Base-by-base conservation (phyloP, 345 rosid genomes). In the Murraya koenigii region DNA sequence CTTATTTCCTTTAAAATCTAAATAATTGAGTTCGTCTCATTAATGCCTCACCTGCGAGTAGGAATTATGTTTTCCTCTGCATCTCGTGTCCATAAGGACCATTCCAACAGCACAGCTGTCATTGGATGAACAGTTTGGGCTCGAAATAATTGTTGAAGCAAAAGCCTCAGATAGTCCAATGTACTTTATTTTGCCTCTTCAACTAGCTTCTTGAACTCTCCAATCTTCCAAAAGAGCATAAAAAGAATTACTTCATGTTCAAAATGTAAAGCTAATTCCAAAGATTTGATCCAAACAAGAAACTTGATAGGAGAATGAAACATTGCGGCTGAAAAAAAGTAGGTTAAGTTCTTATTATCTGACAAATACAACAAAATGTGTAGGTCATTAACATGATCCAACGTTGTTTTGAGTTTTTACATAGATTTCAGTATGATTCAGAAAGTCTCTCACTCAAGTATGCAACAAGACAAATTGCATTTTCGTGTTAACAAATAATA, bases 41-140 rank as follows among this genome's bases (percentile, higher is more conserved):
- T 82, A 38, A 80, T 79, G 90, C 91, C 77, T 32, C 33, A 32
- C 67, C 67, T 17, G n/a, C 67, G 32, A 63, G 67, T 63, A 30
- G 39, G 67, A 63, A 90, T 74, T 66, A 92, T 90, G 33, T 87
- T 92, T 76, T 85, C 87, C 84, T 93, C 94, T 28, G 85, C 93
- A 78, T 92, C 98, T 82, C 95, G 85, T 1, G 91, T 59, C 95
- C 95, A 92, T 59, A 93, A 79, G 2, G 97, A 90, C 98, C 94
- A 92, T 71, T 92, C 98, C 54, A 90, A 76, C 66, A 89, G 93
- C 20, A 92, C 83, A 5, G 91, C 93, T 19, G 89, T 90, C 30
- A 92, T 78, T 0, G 97, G 95, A 62, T 92, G 98, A 82, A 92
- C 87, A 32, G 90, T 91, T 69, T 90, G 95, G 13, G 95, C 97